Conservation (phyloP, 1,284 basidiomycete genomes). For the Cutaneotrichosporon dermatis region DNA sequence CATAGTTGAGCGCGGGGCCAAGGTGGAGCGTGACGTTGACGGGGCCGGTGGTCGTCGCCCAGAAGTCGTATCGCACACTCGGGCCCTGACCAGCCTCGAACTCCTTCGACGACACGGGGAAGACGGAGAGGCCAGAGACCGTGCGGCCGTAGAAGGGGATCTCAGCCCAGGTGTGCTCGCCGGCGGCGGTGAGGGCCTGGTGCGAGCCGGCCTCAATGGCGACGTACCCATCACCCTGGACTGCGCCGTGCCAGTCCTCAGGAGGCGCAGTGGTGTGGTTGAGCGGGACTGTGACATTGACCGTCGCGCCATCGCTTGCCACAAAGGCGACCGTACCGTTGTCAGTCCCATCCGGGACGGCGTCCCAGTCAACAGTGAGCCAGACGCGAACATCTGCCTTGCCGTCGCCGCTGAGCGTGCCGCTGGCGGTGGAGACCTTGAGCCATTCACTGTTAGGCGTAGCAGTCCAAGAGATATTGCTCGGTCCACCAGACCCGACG, state of each 20-base stretch:
- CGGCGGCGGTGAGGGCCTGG: constrained; percentile 38
- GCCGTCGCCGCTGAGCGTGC: constrained; percentile 54
- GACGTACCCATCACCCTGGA: constrained; percentile 61
- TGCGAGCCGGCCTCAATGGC: constrained; percentile 63
- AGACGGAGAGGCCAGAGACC: constrained; percentile 55
- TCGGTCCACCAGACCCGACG: constrained; percentile 59
- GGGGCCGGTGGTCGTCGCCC: constrained; percentile 55
- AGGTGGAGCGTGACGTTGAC: constrained; percentile 55
- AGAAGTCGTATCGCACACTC: constrained; percentile 63
- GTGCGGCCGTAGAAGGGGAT: constrained; percentile 56
- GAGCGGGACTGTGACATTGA: constrained; percentile 50
- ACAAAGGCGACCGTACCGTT: constrained; percentile 51
- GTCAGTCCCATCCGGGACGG: background rate
- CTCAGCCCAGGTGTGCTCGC: constrained; percentile 57
- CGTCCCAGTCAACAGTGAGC: constrained; percentile 59
- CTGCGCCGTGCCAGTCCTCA: constrained; percentile 58
- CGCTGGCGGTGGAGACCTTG: constrained; percentile 52
- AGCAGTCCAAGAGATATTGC: constrained; percentile 58
- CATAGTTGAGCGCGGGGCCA: constrained; percentile 59
- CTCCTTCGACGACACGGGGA: constrained; percentile 57
- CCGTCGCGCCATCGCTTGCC: constrained; percentile 45
- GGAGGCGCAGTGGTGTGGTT: constrained; percentile 25
- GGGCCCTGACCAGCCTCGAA: constrained; percentile 62
- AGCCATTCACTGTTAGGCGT: constrained; percentile 57
- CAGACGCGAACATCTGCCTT: constrained; percentile 56